Base-by-base conservation (phyloP, 768 basidiomycete genomes). In the Suillus luteus region DNA sequence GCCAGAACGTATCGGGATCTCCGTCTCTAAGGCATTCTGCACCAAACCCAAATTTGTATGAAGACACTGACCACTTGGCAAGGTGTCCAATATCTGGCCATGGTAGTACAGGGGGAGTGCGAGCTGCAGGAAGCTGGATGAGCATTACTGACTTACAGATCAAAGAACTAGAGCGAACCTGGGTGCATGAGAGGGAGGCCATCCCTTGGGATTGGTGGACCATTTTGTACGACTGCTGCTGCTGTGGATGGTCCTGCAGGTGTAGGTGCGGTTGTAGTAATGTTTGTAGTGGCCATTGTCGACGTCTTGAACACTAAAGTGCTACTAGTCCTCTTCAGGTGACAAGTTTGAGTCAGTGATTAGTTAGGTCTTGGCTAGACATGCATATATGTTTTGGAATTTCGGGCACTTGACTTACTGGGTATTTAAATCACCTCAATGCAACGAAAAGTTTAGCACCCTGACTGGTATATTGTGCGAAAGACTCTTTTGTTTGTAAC, bases 1-100 rank as follows among this genome's bases (percentile, higher is more conserved):
- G 97, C 97, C 97, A 99, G 73, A 98, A 96, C 0, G 96, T 98
- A 46, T 92, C 90, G 37, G 92, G 89, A 71, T 96, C 91, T 40
- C 86, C 85, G 69, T 98, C 96, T 33, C 88, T 83, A 51, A 99
- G 80, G 75, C 95, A 95, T 72, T 97, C 95, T 44, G 94, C 88
- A 9, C 96, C 95, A 73, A 96, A 98, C 1, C 96, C 96, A 66
- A 96, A 97, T 75, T 99, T 99, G 78, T 86, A 94, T 0, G 92
- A 95, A 14, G 96, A 98, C 3, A 99, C 96, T 12, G 93, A 91
- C 97, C 96, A 99, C 69, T 90, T 90, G 51, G 92, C 97, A 40
- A 93, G 85, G 49, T 86, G 82, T 10, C 95, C 95, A 60, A 99
- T 92, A 74, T 93, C 90, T 27, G 91, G 92, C 86, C 86, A 91